These are phyloP conservation scores for Cardiospermum halicacabum DNA, from an alignment of 345 rosid species.

Conservation along the genomic window DNA sequence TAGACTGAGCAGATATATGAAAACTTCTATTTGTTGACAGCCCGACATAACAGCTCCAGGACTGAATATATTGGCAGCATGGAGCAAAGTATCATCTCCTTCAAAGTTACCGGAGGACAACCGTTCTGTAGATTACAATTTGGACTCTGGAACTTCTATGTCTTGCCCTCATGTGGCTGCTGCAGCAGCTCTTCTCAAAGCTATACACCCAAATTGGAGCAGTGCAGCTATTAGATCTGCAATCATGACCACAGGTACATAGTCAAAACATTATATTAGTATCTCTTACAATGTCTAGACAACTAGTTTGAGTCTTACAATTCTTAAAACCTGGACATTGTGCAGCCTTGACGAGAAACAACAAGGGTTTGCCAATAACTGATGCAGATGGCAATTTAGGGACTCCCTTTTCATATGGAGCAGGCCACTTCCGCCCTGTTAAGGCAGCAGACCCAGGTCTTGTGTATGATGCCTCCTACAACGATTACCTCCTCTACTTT, in stretches of 20 bases:
- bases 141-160: conserved; percentile 84
- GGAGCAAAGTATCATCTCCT: conserved; percentile 58
- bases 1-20: too few species aligned
- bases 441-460: conserved; percentile 80
- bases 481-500: conserved; percentile 50
- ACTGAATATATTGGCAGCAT: conserved; percentile 72
- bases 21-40: conserved; percentile 22
- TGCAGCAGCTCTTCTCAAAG: conserved; percentile 63
- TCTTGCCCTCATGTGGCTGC: conserved; percentile 89
- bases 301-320: background rate
- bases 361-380: conserved; percentile 36
- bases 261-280: background rate
- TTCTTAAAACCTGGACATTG: background rate
- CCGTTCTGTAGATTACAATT: conserved; percentile 38
- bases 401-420: conserved; percentile 55
- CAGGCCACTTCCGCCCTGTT: conserved; percentile 62
- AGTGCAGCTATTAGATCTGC: conserved; percentile 86
- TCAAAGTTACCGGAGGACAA: conserved; percentile 38
- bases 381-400: conserved; percentile 39
- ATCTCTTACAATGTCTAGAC: background rate
- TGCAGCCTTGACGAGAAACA: conserved; percentile 52
- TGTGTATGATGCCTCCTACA: conserved; percentile 58
- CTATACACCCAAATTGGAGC: conserved; percentile 79
- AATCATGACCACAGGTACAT: conserved; percentile 50
- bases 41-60: conserved; percentile 89